phyloP scores from a whole-genome alignment of 768 basidiomycete genomes.

The Mycena pura region DNA sequence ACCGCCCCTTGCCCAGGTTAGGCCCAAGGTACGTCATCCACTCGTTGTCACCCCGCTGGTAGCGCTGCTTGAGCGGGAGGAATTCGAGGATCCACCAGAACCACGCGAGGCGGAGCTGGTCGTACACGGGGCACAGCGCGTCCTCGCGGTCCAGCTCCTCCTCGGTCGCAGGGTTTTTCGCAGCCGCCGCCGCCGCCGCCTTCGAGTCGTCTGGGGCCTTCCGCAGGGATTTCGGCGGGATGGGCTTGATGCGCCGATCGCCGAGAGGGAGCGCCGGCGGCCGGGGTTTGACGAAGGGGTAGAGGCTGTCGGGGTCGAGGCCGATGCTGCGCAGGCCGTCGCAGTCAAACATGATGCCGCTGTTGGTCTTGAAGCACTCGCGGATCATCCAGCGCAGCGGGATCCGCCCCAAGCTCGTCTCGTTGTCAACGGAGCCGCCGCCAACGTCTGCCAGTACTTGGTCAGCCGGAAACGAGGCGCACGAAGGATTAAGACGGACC shows the following conservation, averaged over 20 bases:
- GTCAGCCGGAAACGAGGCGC: background rate
- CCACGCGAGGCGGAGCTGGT: constrained; percentile 50
- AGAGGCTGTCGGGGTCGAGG: constrained; percentile 43
- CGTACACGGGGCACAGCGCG: constrained; percentile 51
- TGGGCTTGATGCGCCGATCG: constrained; percentile 24
- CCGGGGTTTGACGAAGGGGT: constrained; percentile 44
- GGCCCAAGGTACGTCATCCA: constrained; percentile 16
- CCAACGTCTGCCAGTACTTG: constrained; percentile 33
- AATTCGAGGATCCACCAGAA: constrained; percentile 51
- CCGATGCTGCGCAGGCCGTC: constrained; percentile 42
- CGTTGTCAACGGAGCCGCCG: constrained; percentile 38
- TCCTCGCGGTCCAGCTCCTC: constrained; percentile 60
- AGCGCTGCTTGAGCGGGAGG: constrained; percentile 20
- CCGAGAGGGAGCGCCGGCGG: constrained; percentile 46
- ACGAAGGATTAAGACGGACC: constrained; percentile 30
- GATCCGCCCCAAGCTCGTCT: constrained; percentile 53
- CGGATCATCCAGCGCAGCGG: constrained; percentile 66
- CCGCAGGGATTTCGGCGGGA: constrained; percentile 37
- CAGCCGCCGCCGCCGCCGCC: background rate
- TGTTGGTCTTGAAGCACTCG: constrained; percentile 48
- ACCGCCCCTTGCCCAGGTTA: constrained; percentile 40
- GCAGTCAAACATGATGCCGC: constrained; percentile 52
- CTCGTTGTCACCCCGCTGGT: constrained; percentile 24
- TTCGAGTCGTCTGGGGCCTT: background rate
- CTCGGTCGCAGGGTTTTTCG: constrained; percentile 37